Percentiles rank a stretch among this genome's conserved stretches.
phyloP scores from a whole-genome alignment of 345 rosid genomes.

The Nasturtium officinale region DNA sequence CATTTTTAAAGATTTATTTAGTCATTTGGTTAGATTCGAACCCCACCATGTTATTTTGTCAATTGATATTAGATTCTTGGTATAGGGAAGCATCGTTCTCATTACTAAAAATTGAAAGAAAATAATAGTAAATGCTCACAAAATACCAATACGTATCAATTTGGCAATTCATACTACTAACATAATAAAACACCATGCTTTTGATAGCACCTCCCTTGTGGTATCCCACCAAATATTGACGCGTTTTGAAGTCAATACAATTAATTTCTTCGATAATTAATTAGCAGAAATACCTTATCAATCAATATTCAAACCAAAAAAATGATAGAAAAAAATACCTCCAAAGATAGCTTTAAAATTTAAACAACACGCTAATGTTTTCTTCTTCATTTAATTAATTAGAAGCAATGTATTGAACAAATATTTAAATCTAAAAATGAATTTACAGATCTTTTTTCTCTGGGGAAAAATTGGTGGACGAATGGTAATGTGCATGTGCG shows the following conservation, averaged over 20 bases:
- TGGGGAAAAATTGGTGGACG: not conserved
- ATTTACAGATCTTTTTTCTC: not conserved
- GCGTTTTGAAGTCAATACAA: conserved; percentile 14
- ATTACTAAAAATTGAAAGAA: not conserved
- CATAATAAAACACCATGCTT: not conserved
- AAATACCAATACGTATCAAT: conserved; percentile 19
- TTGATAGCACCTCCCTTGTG: conserved; percentile 24
- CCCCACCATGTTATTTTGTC: conserved; percentile 36
- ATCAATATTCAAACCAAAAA: not conserved
- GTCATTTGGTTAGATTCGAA: conserved; percentile 21
- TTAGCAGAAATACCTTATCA: not conserved
- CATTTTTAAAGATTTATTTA: not conserved
- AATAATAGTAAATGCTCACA: conserved; percentile 17
- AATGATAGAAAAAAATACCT: not conserved
- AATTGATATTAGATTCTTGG: conserved; percentile 28
- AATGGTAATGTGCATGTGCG: conserved; percentile 31
- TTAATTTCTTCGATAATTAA: not conserved
- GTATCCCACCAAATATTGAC: conserved; percentile 24
- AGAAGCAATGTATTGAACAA: not conserved
- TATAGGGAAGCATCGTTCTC: conserved; percentile 28
- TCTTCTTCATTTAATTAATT: not conserved
- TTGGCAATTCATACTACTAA: not conserved
- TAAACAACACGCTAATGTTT: not conserved
- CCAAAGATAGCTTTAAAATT: not conserved
- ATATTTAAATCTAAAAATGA: not conserved